Evolutionary conservation across 768 basidiomycete species (phyloP).

Genomic region (Hypholoma sublateritium): DNA sequence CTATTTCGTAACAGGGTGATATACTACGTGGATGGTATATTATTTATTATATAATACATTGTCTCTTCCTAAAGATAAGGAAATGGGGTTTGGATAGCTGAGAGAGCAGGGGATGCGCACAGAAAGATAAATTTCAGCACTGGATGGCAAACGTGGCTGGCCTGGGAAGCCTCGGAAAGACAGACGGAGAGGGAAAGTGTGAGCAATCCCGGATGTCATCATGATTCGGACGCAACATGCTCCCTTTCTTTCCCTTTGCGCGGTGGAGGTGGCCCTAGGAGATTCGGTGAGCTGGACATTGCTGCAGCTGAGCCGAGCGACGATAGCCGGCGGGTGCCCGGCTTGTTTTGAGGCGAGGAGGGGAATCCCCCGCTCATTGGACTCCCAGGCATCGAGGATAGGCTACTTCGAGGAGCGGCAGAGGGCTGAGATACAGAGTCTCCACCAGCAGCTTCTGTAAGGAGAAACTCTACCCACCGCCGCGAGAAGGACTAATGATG

Average conservation of each 20-base stretch:
- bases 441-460: slow-evolving; percentile 78
- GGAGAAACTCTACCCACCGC: slow-evolving; percentile 96
- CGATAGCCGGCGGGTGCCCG: slow-evolving; percentile 27
- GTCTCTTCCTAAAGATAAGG: not conserved
- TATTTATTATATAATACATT: slow-evolving; percentile 3
- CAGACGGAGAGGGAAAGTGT: not conserved
- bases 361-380: slow-evolving; percentile 20
- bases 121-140: not conserved
- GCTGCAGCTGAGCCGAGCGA: slow-evolving; percentile 27
- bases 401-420: slow-evolving; percentile 24
- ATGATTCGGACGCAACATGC: slow-evolving; percentile 14
- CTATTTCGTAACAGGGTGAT: not conserved
- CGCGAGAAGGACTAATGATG: slow-evolving; percentile 85
- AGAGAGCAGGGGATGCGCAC: not conserved
- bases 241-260: slow-evolving; percentile 28
- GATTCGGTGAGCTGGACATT: slow-evolving; percentile 36
- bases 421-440: slow-evolving; percentile 27
- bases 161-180: not conserved
- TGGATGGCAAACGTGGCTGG: not conserved
- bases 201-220: not conserved
- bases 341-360: slow-evolving; percentile 8
- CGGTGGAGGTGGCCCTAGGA: slow-evolving; percentile 23
- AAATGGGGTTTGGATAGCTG: not conserved
- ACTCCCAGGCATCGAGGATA: slow-evolving; percentile 34
- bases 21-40: slow-evolving; percentile 4